Conservation (phyloP, 2,329 filamentous ascomycete genomes). For the Hymenoscyphus repandus region DNA sequence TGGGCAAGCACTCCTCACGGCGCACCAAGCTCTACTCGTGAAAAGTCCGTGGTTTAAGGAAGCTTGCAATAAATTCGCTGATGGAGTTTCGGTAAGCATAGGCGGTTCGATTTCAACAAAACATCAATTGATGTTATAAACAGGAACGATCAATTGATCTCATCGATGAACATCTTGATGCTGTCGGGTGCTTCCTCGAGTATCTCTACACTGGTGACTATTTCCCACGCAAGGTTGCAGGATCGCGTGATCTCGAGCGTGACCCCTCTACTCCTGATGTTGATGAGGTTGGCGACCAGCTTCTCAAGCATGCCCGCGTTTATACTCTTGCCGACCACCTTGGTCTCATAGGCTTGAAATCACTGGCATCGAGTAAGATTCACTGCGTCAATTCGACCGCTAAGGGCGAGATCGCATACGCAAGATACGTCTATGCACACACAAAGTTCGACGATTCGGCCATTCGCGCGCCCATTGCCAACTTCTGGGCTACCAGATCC, state of each 20-base stretch:
- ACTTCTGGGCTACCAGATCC: conserved; percentile 79
- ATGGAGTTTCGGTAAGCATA: conserved; percentile 53
- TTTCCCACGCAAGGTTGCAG: conserved; percentile 64
- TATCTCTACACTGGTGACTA: conserved; percentile 84
- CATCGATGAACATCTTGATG: conserved; percentile 61
- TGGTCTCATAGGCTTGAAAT: conserved; percentile 61
- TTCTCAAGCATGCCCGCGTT: conserved; percentile 82
- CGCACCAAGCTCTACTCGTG: conserved; percentile 71
- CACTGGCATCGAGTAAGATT: conserved; percentile 81
- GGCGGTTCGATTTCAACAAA: background rate
- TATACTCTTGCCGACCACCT: conserved; percentile 86
- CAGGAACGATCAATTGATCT: conserved; percentile 66
- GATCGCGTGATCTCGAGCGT: conserved; percentile 62
- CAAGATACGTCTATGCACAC: conserved; percentile 81
- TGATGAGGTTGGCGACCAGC: conserved; percentile 74
- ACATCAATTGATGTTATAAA: background rate
- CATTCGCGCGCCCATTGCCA: conserved; percentile 79
- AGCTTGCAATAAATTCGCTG: conserved; percentile 54
- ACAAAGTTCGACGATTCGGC: conserved; percentile 63
- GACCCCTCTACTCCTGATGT: conserved; percentile 60
- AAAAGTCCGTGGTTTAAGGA: conserved; percentile 71
- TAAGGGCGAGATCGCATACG: conserved; percentile 86
- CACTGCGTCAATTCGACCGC: conserved; percentile 85
- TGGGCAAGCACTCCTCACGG: conserved; percentile 59
- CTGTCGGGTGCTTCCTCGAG: conserved; percentile 74